Base-by-base conservation (phyloP, 179 eudicot species). In the Beta corolliflora region DNA sequence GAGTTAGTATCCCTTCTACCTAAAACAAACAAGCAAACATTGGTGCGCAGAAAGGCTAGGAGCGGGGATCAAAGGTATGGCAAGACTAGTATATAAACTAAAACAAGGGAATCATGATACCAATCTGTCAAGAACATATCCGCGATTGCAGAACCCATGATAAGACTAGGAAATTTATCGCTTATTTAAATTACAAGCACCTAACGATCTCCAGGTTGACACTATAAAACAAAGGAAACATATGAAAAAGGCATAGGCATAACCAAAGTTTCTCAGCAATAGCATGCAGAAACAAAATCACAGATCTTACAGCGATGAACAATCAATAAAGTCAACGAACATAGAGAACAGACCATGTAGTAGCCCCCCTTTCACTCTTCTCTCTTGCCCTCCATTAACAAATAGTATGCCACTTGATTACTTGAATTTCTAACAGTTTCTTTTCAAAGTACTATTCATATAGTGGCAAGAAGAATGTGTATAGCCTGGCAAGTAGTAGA, bases 1-100 rank as follows among this genome's bases (percentile, higher is more conserved):
- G 89, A 73, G 89, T 45, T 82, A 96, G 80, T 81, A 94, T 90
- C 61, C 99, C 99, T 88, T 96, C 98, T 65, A 96, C 87, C 99
- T 96, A 78, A 60, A 86, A 71, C 44, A 78, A 65, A 73, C 5
- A 52, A 21, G 21, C n/a, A 70, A 16, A 71, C n/a, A 67, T 76
- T n/a, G 72, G 45, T 45, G 4, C 46, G 15, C 11, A 7, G 36
- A 50, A 41, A 19, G 52, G 41, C 61, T 70, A 48, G 64, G 48
- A 69, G 36, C 18, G 36, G 71, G 21, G 25, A 75, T 55, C 36
- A n/a, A 56, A 29, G 73, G 68, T 21, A 36, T 58, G 41, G 67
- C n/a, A n/a, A 21, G n/a, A 31, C n/a, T 65, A 63, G 52, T 60
- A 76, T 71, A 71, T 13, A 63, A 36, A 77, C 45, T 59, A 0